A percentile compares a stretch with the other conserved stretches of the same genome.
Evolutionary conservation across 2,329 filamentous ascomycete genomes (phyloP).

Genomic region (Ophiocordyceps sinensis): DNA sequence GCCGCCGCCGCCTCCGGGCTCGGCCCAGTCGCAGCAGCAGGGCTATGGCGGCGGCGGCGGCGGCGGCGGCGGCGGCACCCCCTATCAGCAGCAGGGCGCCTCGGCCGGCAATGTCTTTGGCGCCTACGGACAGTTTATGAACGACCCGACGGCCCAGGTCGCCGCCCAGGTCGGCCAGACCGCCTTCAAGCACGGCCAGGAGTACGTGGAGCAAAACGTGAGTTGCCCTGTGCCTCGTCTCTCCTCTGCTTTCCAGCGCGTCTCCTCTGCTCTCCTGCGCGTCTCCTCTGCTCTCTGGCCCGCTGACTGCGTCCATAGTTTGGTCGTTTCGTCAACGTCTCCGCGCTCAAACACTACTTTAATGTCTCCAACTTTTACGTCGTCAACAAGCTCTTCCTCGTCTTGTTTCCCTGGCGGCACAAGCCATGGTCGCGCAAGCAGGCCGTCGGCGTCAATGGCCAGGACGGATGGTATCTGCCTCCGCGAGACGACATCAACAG

Average conservation of each 20-base stretch:
- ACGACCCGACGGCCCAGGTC: conserved; percentile 87
- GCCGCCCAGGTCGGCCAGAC: conserved; percentile 88
- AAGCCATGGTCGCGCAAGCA: conserved; percentile 94
- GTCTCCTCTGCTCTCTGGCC: no score
- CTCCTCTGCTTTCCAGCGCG: no score
- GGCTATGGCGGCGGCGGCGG: conserved; percentile 37
- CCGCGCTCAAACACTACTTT: conserved; percentile 95
- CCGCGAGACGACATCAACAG: conserved; percentile 94
- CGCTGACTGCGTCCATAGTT: conserved; percentile 21
- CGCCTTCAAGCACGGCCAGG: conserved; percentile 80
- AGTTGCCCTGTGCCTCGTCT: conserved; percentile 13
- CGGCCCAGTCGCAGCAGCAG: conserved; percentile 50
- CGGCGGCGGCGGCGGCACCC: conserved; percentile 40
- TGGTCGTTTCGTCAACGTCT: conserved; percentile 73
- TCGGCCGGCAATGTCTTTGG: conserved; percentile 42
- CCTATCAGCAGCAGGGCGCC: conserved; percentile 54
- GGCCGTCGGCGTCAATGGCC: conserved; percentile 52
- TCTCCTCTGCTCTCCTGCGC: no score
- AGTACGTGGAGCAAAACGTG: conserved; percentile 93
- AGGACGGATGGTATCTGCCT: conserved; percentile 69
- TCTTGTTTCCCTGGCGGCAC: conserved; percentile 95
- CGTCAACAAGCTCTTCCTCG: conserved; percentile 79
- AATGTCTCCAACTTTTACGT: conserved; percentile 98
- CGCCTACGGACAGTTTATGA: conserved; percentile 85
- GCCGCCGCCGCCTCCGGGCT: conserved; percentile 65